phyloP scores from a whole-genome alignment of 495 filamentous ascomycete species.

The Podospora didyma region DNA sequence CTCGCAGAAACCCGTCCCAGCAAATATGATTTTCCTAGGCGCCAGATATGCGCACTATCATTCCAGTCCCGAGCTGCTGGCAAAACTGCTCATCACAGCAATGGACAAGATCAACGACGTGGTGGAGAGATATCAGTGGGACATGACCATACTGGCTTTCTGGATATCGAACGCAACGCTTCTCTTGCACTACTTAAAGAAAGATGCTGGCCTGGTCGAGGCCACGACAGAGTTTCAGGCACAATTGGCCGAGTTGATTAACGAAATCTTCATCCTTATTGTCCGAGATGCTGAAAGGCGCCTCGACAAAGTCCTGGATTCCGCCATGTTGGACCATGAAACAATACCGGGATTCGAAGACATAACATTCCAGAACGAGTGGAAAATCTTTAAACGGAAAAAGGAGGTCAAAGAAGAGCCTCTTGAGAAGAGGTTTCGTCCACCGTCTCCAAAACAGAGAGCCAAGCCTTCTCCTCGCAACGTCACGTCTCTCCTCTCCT shows the following conservation, averaged over 20 bases:
- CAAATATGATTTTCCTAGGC: constrained; percentile 93
- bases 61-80: constrained; percentile 78
- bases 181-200: constrained; percentile 92
- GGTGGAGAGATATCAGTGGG: constrained; percentile 92
- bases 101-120: constrained; percentile 97
- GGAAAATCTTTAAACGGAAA: constrained; percentile 92
- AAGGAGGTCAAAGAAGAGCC: constrained; percentile 82
- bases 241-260: constrained; percentile 90
- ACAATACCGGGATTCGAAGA: constrained; percentile 97
- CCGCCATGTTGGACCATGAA: constrained; percentile 94
- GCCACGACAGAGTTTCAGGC: constrained; percentile 87
- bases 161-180: constrained; percentile 98
- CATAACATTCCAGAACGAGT: constrained; percentile 94
- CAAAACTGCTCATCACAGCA: constrained; percentile 72
- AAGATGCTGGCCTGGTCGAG: constrained; percentile 76
- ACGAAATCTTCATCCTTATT: constrained; percentile 98
- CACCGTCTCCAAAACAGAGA: constrained; percentile 90
- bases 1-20: constrained; percentile 94
- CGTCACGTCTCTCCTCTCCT: constrained; percentile 94
- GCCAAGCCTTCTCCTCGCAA: constrained; percentile 91
- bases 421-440: constrained; percentile 85
- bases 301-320: constrained; percentile 92
- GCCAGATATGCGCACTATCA: constrained; percentile 98
- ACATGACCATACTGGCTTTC: constrained; percentile 98
- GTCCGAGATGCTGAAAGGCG: constrained; percentile 95